Percentiles rank a stretch among this genome's conserved stretches.
phyloP scores from a whole-genome alignment of 2,329 filamentous ascomycete genomes.

The Trichoderma aggressivum region DNA sequence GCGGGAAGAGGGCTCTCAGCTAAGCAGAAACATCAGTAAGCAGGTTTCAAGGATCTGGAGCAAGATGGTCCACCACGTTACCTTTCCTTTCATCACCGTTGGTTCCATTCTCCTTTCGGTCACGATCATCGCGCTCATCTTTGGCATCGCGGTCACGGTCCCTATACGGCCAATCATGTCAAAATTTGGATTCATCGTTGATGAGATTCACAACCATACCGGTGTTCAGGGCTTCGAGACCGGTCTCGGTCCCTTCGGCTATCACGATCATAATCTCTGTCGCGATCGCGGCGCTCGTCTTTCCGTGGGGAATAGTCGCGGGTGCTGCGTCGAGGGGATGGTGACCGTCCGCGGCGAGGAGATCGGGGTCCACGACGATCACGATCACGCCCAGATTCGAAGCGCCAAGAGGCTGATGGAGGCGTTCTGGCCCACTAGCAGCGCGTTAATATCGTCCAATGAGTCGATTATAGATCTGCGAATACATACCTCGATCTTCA shows the following conservation, averaged over 20 bases:
- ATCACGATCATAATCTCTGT: slow-evolving; percentile 74
- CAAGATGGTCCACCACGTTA: slow-evolving; percentile 38
- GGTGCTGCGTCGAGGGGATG: slow-evolving; percentile 71
- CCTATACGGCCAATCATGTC: slow-evolving; percentile 36
- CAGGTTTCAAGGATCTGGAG: neutral
- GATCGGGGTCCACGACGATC: slow-evolving; percentile 55
- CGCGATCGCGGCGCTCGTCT: slow-evolving; percentile 78
- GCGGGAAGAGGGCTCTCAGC: slow-evolving; percentile 74
- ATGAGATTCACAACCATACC: slow-evolving; percentile 38
- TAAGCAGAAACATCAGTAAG: slow-evolving; percentile 11
- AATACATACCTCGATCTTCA: slow-evolving; percentile 85
- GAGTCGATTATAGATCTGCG: slow-evolving; percentile 9
- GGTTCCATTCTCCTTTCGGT: slow-evolving; percentile 70
- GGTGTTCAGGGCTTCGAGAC: slow-evolving; percentile 65
- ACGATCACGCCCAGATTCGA: slow-evolving; percentile 84
- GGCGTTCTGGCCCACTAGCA: slow-evolving; percentile 95
- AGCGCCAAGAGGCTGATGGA: slow-evolving; percentile 96
- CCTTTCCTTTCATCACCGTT: slow-evolving; percentile 92
- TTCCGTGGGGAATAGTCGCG: slow-evolving; percentile 85
- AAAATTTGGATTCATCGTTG: neutral
- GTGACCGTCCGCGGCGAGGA: slow-evolving; percentile 68
- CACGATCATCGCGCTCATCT: slow-evolving; percentile 68
- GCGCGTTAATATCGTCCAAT: neutral
- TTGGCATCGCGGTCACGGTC: slow-evolving; percentile 56
- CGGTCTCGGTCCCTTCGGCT: slow-evolving; percentile 74